Evolutionary conservation across 2,329 filamentous ascomycete species (phyloP).

Genomic region (Penicillium hesseltinei): DNA sequence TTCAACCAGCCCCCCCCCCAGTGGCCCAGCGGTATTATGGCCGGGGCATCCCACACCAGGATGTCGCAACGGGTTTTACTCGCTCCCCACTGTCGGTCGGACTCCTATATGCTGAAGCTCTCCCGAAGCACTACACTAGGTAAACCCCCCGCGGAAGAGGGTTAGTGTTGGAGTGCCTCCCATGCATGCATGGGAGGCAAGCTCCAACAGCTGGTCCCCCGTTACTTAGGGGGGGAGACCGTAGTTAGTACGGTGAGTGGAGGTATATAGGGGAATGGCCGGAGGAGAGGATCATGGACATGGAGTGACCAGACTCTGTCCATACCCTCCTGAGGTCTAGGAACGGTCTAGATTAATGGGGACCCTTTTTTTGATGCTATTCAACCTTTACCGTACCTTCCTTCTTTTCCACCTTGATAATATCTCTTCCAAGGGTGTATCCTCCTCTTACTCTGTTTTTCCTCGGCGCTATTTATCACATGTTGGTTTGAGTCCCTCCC

Average conservation of each 20-base stretch:
- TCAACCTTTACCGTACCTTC: not conserved
- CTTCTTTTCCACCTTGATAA: not conserved
- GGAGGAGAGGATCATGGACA: not conserved
- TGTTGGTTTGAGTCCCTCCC: not conserved
- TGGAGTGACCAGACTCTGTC: not conserved
- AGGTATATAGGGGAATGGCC: not conserved
- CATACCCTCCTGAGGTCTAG: not conserved
- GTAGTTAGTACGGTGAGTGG: not conserved
- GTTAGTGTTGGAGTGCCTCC: no score
- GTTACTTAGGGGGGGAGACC: not conserved
- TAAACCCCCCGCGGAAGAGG: not conserved
- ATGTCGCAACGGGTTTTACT: not conserved
- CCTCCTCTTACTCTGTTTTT: no score
- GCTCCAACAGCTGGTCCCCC: not conserved
- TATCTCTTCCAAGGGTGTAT: no score
- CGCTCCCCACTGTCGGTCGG: not conserved
- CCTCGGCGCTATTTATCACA: no score
- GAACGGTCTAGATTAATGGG: not conserved
- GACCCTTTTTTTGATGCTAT: not conserved
- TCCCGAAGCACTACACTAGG: not conserved
- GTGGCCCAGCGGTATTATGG: not conserved
- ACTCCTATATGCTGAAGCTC: not conserved
- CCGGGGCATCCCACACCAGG: not conserved
- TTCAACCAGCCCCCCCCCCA: not conserved
- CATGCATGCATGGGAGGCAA: no score